Evolutionary conservation across 2,329 filamentous ascomycete genomes (phyloP).

Genomic region (Cordyceps cateniannulata): DNA sequence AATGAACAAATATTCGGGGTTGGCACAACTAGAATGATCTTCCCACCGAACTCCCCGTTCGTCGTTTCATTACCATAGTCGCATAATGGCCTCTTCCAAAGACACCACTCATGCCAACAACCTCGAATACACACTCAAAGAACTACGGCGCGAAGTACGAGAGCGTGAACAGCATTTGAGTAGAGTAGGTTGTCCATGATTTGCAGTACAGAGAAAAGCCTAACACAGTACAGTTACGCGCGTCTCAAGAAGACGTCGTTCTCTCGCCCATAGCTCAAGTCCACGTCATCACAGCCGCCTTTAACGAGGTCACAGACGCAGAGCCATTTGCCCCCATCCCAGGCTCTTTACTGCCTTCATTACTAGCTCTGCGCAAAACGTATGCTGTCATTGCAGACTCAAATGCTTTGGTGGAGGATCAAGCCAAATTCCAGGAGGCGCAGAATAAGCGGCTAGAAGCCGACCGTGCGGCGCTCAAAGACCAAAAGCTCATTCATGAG

Average conservation of each 20-base stretch:
- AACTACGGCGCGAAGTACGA: conserved; percentile 53
- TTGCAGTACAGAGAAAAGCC: background rate
- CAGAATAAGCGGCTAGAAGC: conserved; percentile 41
- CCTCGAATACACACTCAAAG: conserved; percentile 60
- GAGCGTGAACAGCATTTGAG: conserved; percentile 47
- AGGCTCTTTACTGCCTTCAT: conserved; percentile 62
- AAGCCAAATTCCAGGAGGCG: conserved; percentile 35
- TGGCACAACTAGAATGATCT: background rate
- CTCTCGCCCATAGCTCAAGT: conserved; percentile 26
- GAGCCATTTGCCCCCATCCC: conserved; percentile 60
- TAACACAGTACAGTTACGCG: conserved; percentile 1
- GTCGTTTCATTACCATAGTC: background rate
- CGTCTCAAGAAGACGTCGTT: conserved; percentile 13
- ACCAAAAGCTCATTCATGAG: conserved; percentile 49
- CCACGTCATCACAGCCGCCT: conserved; percentile 54
- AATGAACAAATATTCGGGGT: background rate
- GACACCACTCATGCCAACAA: conserved; percentile 33
- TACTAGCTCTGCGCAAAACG: conserved; percentile 64
- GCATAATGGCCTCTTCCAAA: conserved; percentile 18
- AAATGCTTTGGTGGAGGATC: conserved; percentile 47
- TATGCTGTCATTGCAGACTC: conserved; percentile 59
- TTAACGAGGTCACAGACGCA: conserved; percentile 54
- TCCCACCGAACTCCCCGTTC: background rate
- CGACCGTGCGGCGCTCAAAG: conserved; percentile 43
- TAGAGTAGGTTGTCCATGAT: conserved; percentile 28